These are phyloP conservation scores for Lodderomyces jiufengensis DNA, from an alignment of 1,139 yeast genomes.

Conservation along the genomic window DNA sequence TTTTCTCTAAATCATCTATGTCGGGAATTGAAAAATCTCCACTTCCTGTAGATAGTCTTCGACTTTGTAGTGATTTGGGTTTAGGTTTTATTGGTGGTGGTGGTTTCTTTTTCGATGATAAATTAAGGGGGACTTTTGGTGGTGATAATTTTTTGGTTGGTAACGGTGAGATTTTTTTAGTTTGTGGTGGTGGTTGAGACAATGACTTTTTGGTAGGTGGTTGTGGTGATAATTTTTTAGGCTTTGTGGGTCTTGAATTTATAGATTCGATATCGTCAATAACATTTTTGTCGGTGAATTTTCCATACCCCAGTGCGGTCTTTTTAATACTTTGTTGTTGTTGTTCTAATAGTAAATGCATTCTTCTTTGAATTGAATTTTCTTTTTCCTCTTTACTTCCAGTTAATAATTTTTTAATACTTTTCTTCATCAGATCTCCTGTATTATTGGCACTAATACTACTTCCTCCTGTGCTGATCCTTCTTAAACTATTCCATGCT, in stretches of 20 bases:
- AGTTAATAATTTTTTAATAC: slow-evolving; percentile 40
- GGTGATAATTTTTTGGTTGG: slow-evolving; percentile 18
- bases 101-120: slow-evolving; percentile 17
- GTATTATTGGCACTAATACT: slow-evolving; percentile 21
- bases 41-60: slow-evolving; percentile 37
- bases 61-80: slow-evolving; percentile 11
- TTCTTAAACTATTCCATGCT: slow-evolving; percentile 5
- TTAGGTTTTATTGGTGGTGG: slow-evolving; percentile 3
- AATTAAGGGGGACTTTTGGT: slow-evolving; percentile 32
- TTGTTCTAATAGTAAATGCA: slow-evolving; percentile 53
- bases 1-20: slow-evolving; percentile 52
- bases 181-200: slow-evolving; percentile 4
- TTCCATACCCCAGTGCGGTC: slow-evolving; percentile 77
- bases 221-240: too few relatives aligned
- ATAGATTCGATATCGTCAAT: slow-evolving; percentile 41
- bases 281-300: slow-evolving; percentile 47
- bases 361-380: slow-evolving; percentile 60
- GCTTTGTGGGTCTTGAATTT: slow-evolving; percentile 18
- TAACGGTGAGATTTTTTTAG: neutral
- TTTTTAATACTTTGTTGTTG: slow-evolving; percentile 48
- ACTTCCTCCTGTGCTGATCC: slow-evolving; percentile 42
- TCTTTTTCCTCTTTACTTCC: slow-evolving; percentile 22
- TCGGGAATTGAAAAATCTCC: slow-evolving; percentile 46
- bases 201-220: slow-evolving; percentile 6
- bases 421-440: slow-evolving; percentile 28